Evolutionary conservation across 495 filamentous ascomycete species (phyloP), one percentile per base, ranked within the genome.

Genomic region (Podospora conica): DNA sequence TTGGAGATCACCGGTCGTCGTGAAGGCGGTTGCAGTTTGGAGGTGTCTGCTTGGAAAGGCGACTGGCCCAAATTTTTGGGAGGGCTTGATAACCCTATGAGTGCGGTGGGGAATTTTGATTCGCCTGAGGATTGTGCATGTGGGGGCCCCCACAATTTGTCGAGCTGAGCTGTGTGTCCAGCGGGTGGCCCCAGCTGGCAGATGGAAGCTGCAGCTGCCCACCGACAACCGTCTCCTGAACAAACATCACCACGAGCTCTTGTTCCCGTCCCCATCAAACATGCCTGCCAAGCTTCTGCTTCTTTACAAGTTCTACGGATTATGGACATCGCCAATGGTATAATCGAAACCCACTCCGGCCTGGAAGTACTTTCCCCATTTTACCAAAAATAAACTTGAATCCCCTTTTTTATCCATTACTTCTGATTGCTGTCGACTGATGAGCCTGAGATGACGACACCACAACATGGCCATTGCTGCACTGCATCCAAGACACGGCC

Each of bases 81-180:
- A 81, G 79, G 79, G 79, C 77, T 80, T 75, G 74, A 76, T 79
- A 81, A 79, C 78, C 78, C 78, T 80, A 80, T 73, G 66, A 65
- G 62, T 61, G 67, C 63, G 70, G 74, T 76, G 74, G 69, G 72
- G 62, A 62, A 56, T 63, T 68, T 62, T 64, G 71, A 74, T 76
- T 74, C 67, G 70, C 40, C 56, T 56, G 54, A 58, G 65, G 21
- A 66, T 53, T 59, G 53, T 60, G 58, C 40, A 64, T 40, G 68
- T 73, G 71, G 73, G 73, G 71, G 58, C 22, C 55, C 9, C 18
- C 33, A 25, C 33, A 29, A 15, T 28, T 55, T 58, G 27, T 27
- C 29, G 57, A 18, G 25, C 24, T 27, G 15, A 27, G 9, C 8
- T 21, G n/a, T 9, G 53, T 20, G 56, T 11, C 23, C 23, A 60